Percentiles rank a stretch among this genome's conserved stretches.
phyloP scores from a whole-genome alignment of 2,329 filamentous ascomycete genomes.

The Cercospora sp. region DNA sequence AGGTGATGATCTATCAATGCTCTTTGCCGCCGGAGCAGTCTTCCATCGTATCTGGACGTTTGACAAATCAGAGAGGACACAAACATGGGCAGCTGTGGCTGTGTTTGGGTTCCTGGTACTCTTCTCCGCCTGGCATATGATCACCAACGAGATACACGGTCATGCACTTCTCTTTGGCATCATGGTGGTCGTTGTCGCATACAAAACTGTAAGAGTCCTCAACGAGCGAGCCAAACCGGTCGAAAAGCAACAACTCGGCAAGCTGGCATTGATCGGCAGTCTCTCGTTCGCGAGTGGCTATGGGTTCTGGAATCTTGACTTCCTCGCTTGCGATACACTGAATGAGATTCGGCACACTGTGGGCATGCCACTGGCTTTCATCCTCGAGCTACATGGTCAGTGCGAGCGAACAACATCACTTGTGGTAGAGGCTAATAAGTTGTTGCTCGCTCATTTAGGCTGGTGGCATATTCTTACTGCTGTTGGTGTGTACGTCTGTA shows the following conservation, averaged over 20 bases:
- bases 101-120: background rate
- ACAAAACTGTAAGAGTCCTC: conserved; percentile 1
- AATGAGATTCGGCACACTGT: background rate
- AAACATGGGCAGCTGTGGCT: background rate
- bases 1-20: background rate
- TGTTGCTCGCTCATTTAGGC: background rate
- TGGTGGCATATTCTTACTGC: conserved; percentile 4
- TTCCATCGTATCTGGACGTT: conserved; percentile 6
- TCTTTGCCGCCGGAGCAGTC: background rate
- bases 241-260: background rate
- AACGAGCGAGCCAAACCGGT: background rate
- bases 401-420: background rate
- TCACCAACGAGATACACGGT: conserved; percentile 1
- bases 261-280: background rate
- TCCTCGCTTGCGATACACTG: background rate
- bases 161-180: background rate
- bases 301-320: background rate
- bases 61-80: background rate
- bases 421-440: background rate
- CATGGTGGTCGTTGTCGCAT: background rate
- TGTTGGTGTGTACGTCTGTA: background rate
- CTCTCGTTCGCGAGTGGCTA: background rate
- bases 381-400: conserved; percentile 1
- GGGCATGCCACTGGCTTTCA: background rate
- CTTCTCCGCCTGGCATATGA: conserved; percentile 1